Percentiles rank a stretch among this genome's conserved stretches.
Evolutionary conservation across 2,329 filamentous ascomycete species (phyloP).

Genomic region (Ophioceras dolichostomum): DNA sequence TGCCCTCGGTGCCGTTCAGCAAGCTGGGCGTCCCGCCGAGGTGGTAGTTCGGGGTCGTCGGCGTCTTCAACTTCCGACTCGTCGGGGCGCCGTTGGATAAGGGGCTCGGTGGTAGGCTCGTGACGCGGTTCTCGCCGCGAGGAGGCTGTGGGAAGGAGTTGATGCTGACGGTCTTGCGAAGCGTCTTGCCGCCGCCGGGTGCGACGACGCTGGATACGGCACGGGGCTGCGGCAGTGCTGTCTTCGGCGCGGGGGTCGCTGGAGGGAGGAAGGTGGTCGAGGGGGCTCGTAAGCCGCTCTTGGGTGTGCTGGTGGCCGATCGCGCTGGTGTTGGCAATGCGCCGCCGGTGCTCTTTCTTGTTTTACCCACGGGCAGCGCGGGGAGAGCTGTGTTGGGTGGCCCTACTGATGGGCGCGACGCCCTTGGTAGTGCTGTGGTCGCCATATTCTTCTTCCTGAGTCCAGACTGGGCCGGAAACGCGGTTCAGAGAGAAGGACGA

Average conservation of each 20-base stretch:
- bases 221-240: slow-evolving; percentile 43
- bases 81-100: slow-evolving; percentile 38
- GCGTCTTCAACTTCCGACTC: slow-evolving; percentile 40
- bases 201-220: slow-evolving; percentile 42
- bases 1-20: slow-evolving; percentile 68
- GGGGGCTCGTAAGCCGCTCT: slow-evolving; percentile 45
- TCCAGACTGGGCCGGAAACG: no score
- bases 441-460: no score
- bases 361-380: slow-evolving; percentile 60
- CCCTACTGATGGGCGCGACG: slow-evolving; percentile 54
- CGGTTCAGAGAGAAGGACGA: no score
- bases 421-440: slow-evolving; percentile 53
- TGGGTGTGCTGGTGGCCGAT: slow-evolving; percentile 35
- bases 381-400: slow-evolving; percentile 63
- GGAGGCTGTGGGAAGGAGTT: slow-evolving; percentile 89
- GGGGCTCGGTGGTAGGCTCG: slow-evolving; percentile 51
- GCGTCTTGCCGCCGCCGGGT: slow-evolving; percentile 52
- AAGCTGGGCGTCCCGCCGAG: slow-evolving; percentile 54
- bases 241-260: slow-evolving; percentile 35
- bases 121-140: slow-evolving; percentile 44
- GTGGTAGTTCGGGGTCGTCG: slow-evolving; percentile 40
- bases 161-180: slow-evolving; percentile 86
- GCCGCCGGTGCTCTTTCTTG: slow-evolving; percentile 52
- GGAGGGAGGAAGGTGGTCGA: slow-evolving; percentile 43
- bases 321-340: slow-evolving; percentile 28